Evolutionary conservation across 345 rosid species (phyloP), one percentile per base, ranked within the genome.

Genomic region (Sonneratia caseolaris): DNA sequence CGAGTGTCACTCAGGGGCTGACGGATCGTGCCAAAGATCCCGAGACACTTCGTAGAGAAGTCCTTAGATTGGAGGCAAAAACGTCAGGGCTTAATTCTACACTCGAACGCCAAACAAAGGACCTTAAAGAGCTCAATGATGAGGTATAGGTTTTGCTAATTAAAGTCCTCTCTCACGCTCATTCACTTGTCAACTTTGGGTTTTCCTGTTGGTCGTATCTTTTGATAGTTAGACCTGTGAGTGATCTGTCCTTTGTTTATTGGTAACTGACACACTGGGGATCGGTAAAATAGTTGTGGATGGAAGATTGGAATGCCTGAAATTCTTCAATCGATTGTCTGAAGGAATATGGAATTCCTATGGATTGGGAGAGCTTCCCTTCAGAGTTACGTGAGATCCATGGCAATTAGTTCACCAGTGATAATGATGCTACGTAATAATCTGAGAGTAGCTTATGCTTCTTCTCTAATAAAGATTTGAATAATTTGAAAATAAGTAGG

Each of bases 51-150:
- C 84, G 87, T 3, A 77, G 76, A 5, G 86, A 86, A 80, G 91
- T 89, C 75, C 84, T 76, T 75, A 86, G 89, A 73, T 77, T 96
- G 78, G 79, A 82, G 70, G 84, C 70, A 45, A 92, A 91, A 81
- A 77, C 85, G 42, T 75, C 83, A 1, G 82, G 88, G 68, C 85
- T 92, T 21, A 45, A 51, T 74, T 74, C 85, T 8, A 76, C 77
- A 37, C 37, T 87, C 47, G 96, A 89, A 73, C 70, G 62, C 27
- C 84, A 81, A 78, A 82, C 71, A 49, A 88, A 85, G 53, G 94
- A 88, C 73, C 78, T 82, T n/a, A 68, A 65, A 55, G 76, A 82
- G 70, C 78, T 86, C 42, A 83, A 81, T 11, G 85, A 80, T 27
- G 87, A 90, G 97, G 98, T 89, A 71, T 9, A 24, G 24, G 32